Conservation (phyloP, 768 basidiomycete species). For the Boletus rufocinnamomeus region DNA sequence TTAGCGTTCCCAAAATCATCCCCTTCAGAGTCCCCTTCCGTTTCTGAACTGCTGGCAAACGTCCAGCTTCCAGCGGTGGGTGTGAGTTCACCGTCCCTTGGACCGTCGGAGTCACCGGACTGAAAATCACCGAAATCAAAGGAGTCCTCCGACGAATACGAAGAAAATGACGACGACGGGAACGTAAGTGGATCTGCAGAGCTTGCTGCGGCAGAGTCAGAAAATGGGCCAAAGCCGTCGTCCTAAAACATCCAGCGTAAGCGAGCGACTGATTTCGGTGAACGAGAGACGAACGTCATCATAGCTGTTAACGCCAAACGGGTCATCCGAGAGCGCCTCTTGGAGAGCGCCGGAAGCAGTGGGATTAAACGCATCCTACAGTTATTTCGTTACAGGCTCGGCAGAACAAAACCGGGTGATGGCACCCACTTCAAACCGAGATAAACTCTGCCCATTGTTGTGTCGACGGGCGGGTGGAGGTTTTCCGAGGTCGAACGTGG, state of each 20-base stretch:
- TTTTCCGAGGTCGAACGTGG: constrained; percentile 61
- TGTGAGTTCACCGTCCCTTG: constrained; percentile 49
- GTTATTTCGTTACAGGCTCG: neutral
- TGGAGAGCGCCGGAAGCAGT: constrained; percentile 32
- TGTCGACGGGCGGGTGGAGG: constrained; percentile 51
- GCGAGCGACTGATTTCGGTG: neutral
- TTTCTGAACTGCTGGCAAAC: constrained; percentile 48
- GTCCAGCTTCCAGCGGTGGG: constrained; percentile 75
- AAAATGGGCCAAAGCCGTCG: constrained; percentile 81
- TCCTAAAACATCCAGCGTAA: constrained; percentile 35
- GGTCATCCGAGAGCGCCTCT: constrained; percentile 46
- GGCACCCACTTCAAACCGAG: constrained; percentile 59
- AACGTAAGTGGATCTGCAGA: constrained; percentile 57
- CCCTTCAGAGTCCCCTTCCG: constrained; percentile 34
- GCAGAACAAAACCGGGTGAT: neutral
- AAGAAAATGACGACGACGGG: constrained; percentile 44
- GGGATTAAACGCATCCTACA: constrained; percentile 57
- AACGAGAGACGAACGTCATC: constrained; percentile 48
- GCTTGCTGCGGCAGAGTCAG: constrained; percentile 56
- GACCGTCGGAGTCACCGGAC: constrained; percentile 36
- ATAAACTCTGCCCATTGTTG: constrained; percentile 47
- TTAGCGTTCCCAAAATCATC: constrained; percentile 31
- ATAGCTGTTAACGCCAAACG: constrained; percentile 45
- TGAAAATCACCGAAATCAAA: constrained; percentile 86
- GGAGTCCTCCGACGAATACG: constrained; percentile 65